Base-by-base conservation (phyloP, 257 asterid species). In the Jacaranda mimosifolia region DNA sequence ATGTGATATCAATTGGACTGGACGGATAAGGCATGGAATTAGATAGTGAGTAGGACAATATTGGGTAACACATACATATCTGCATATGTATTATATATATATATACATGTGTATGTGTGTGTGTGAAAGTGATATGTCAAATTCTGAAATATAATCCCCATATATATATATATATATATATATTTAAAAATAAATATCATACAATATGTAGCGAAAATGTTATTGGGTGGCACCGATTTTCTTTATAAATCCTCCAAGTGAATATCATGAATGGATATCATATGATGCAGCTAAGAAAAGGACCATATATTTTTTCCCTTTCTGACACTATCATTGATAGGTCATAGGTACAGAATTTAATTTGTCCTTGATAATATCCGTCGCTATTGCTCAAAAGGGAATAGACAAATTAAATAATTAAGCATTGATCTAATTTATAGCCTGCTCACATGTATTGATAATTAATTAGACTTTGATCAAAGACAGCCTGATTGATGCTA, bases 251-350 rank as follows among this genome's bases (percentile, higher is more conserved):
- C n/a, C n/a, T n/a, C n/a, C 14, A 58, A 58, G 64, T 19, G 64
- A 58, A 58, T 18, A 55, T n/a, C n/a, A 40, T 15, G 60, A 55
- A 15, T 17, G 60, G 60, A 55, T 58, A 56, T 17, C 2, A 58
- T 21, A 58, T 58, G 64, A 58, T n/a, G 60, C 7, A 14, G 60
- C 60, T 17, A 55, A 55, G 60, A 55, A 55, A 55, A 55, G 60
- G 60, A n/a, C 26, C 32, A 55, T 14, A 15, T 14, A 15, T 55
- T 3, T 40, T 40, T 55, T 14, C n/a, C n/a, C 17, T 14, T 15
- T 14, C 58, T 52, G 18, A 13, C 17, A 12, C 32, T 4, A n/a
- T 15, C 60, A 18, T 58, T 58, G 64, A 58, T 19, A 21, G 39
- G 8, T 58, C 4, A n/a, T n/a, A n/a, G n/a, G n/a, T n/a, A n/a